A percentile compares a stretch with the other conserved stretches of the same genome.
Evolutionary conservation across 1,284 basidiomycete species (phyloP).

Genomic region (Lignosus rhinocerotis): DNA sequence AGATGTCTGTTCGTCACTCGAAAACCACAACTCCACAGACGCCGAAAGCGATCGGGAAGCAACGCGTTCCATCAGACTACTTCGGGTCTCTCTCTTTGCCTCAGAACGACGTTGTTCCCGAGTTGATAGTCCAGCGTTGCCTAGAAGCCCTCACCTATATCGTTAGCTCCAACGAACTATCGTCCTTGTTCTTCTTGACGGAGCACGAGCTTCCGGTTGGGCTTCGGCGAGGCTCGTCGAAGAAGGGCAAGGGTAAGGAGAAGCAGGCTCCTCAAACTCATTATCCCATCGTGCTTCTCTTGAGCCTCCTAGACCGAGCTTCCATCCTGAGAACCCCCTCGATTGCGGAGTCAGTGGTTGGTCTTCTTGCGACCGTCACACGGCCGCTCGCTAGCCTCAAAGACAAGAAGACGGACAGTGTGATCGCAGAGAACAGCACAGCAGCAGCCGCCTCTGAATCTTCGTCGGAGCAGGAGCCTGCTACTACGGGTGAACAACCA

Average conservation of each 20-base stretch:
- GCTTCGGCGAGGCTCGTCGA: constrained; percentile 64
- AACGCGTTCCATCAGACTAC: constrained; percentile 57
- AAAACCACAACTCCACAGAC: constrained; percentile 56
- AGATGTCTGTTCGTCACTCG: constrained; percentile 79
- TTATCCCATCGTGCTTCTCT: constrained; percentile 87
- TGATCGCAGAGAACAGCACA: constrained; percentile 7
- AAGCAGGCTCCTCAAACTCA: constrained; percentile 79
- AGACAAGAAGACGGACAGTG: constrained; percentile 35
- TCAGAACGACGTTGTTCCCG: constrained; percentile 84
- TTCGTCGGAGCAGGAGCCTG: constrained; percentile 8
- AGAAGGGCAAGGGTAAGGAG: constrained; percentile 94
- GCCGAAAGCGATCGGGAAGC: constrained; percentile 72
- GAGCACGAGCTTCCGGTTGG: constrained; percentile 87
- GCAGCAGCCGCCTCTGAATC: constrained; percentile 16
- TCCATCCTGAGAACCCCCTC: constrained; percentile 82
- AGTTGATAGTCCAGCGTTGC: constrained; percentile 90
- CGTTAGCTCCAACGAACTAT: constrained; percentile 79
- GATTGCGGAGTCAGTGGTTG: constrained; percentile 90
- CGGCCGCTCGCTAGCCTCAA: constrained; percentile 73
- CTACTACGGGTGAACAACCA: constrained; percentile 4
- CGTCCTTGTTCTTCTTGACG: constrained; percentile 90
- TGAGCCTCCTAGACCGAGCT: constrained; percentile 84
- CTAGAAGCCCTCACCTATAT: constrained; percentile 88
- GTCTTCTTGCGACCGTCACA: constrained; percentile 83
- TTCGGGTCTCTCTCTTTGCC: constrained; percentile 54